Evolutionary conservation across 345 rosid species (phyloP), one percentile per base, ranked within the genome.

Genomic region (Populus davidiana): DNA sequence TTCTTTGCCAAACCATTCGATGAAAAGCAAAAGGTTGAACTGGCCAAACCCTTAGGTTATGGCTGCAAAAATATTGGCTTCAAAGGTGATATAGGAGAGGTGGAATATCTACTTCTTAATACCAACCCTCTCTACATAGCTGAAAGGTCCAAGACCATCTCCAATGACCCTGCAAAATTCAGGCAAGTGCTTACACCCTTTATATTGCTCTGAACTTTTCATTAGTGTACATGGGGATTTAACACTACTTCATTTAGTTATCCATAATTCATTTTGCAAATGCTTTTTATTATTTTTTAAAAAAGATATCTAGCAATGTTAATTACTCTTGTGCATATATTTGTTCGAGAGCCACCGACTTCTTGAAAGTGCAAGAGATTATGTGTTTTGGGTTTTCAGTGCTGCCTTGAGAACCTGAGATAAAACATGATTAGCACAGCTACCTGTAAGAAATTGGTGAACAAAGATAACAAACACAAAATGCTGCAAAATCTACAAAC

Each of bases 1-100:
- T 85, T 85, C 74, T 85, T 85, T 38, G 75, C 39, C 4, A 74
- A 74, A 54, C 67, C 85, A 3, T 65, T 41, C 11, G 44, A 38
- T 1, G 87, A 85, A 43, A 85, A 85, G 77, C 73, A 76, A 43
- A 68, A 38, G 64, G 77, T 81, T 5, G 85, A 81, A 2, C 83
- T 81, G 1, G 81, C 83, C n/a, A 72, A 70, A 71, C 85, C 85
- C 12, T 61, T 81, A 6, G 87, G 87, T 14, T 85, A 85, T 29
- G 87, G 87, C 21, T 74, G 85, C 74, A 85, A 72, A 71, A 81
- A 72, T n/a, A 81, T 85, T 52, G 87, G 87, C 54, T 72, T 78
- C 16, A 85, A 77, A 27, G 87, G 87, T 20, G 87, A 85, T 50
- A 31, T 52, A 3, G 87, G 87, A 5, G 82, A 82, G 72, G 77